phyloP scores from a whole-genome alignment of 1,139 yeast species.

The Geotrichum candidum region DNA sequence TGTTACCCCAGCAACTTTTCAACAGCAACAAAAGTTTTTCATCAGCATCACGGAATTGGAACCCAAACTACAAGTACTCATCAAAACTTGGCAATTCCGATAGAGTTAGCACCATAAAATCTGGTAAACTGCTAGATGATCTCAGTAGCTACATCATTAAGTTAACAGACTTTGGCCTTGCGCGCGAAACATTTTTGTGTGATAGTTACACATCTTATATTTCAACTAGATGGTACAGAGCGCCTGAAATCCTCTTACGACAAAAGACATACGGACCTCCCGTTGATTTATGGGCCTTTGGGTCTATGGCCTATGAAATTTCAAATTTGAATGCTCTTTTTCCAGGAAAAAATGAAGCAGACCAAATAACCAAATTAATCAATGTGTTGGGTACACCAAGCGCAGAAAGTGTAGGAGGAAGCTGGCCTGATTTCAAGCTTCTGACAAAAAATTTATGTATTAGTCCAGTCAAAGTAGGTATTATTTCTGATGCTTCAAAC shows the following conservation, averaged over 20 bases:
- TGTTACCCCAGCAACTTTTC: constrained; percentile 9
- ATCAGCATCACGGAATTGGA: not conserved
- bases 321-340: constrained; percentile 72
- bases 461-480: constrained; percentile 1
- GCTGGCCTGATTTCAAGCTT: constrained; percentile 23
- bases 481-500: not conserved
- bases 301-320: constrained; percentile 75
- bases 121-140: constrained; percentile 33
- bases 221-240: constrained; percentile 92
- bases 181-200: constrained; percentile 54
- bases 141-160: constrained; percentile 53
- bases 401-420: constrained; percentile 26
- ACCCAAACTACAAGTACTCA: not conserved
- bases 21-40: not conserved
- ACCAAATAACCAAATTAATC: constrained; percentile 65
- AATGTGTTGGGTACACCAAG: constrained; percentile 52
- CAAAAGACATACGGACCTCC: constrained; percentile 63
- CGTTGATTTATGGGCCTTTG: constrained; percentile 93
- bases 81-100: not conserved
- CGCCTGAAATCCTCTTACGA: constrained; percentile 83
- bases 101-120: not conserved
- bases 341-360: constrained; percentile 75
- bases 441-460: constrained; percentile 11
- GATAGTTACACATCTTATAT: constrained; percentile 66
- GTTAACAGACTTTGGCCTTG: constrained; percentile 87